Evolutionary conservation across 1,284 basidiomycete genomes (phyloP).

Genomic region (Cryptococcus floricola): DNA sequence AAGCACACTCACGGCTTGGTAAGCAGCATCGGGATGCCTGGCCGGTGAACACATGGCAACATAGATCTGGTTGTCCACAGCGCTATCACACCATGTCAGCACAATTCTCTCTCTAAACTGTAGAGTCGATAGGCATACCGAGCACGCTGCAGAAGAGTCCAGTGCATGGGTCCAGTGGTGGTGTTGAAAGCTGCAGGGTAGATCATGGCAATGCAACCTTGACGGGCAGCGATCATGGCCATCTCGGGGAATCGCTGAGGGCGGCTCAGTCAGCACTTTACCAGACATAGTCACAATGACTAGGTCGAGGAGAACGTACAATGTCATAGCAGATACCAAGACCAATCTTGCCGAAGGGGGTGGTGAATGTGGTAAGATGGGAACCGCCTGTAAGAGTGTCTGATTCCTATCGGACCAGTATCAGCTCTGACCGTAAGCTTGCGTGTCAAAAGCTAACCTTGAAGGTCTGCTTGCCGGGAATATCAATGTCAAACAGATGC

Average conservation of each 20-base stretch:
- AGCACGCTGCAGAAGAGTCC: conserved; percentile 86
- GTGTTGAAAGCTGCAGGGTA: conserved; percentile 67
- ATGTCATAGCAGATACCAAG: conserved; percentile 54
- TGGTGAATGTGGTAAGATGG: conserved; percentile 78
- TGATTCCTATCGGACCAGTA: conserved; percentile 67
- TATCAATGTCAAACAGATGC: conserved; percentile 97
- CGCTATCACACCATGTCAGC: conserved; percentile 54
- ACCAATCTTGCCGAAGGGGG: conserved; percentile 56
- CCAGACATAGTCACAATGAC: neutral
- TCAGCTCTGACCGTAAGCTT: conserved; percentile 1
- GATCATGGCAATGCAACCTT: conserved; percentile 85
- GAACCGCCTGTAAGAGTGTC: conserved; percentile 82
- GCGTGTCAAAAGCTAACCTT: conserved; percentile 59
- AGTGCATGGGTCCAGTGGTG: conserved; percentile 93
- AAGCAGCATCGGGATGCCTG: conserved; percentile 70
- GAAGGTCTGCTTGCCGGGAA: conserved; percentile 93
- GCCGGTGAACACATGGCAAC: conserved; percentile 95
- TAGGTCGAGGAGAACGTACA: conserved; percentile 22
- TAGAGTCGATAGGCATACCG: conserved; percentile 55
- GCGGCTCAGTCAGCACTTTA: neutral
- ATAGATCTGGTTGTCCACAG: conserved; percentile 94
- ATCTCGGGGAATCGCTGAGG: conserved; percentile 84
- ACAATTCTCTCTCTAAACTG: neutral
- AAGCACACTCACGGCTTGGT: conserved; percentile 69
- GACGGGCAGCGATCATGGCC: conserved; percentile 82